Conservation (phyloP, 768 basidiomycete species). For the Mrakia frigida region DNA sequence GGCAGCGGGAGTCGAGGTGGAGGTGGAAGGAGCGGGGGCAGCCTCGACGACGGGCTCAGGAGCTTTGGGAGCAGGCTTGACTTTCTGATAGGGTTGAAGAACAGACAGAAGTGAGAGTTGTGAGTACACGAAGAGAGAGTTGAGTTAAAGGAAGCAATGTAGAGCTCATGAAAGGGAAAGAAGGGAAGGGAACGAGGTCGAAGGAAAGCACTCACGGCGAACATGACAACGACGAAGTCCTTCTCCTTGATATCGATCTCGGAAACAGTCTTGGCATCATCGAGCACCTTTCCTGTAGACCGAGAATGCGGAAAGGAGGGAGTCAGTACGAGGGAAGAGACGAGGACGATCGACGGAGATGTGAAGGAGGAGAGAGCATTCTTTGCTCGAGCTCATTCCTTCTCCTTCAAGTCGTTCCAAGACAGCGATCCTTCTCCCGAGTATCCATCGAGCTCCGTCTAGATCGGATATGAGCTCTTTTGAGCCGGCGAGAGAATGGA, state of each 20-base stretch:
- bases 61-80: constrained; percentile 41
- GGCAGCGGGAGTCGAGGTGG: constrained; percentile 42
- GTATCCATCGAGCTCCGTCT: too few relatives aligned
- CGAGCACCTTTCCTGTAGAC: constrained; percentile 79
- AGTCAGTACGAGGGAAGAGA: constrained; percentile 3
- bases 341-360: background rate
- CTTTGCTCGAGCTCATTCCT: background rate
- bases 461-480: background rate
- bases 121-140: background rate
- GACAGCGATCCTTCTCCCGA: background rate
- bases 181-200: background rate
- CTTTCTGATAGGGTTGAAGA: constrained; percentile 33
- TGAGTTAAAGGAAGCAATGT: background rate
- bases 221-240: constrained; percentile 99
- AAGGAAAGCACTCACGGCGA: constrained; percentile 57
- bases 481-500: background rate
- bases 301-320: background rate
- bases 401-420: background rate
- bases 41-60: constrained; percentile 44
- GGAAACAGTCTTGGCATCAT: constrained; percentile 79
- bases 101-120: background rate
- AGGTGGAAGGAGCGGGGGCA: constrained; percentile 41
- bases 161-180: background rate
- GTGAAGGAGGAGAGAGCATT: background rate
- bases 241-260: constrained; percentile 94